Base-by-base conservation (phyloP, 2,329 filamentous ascomycete species). In the Cladosporium velox region DNA sequence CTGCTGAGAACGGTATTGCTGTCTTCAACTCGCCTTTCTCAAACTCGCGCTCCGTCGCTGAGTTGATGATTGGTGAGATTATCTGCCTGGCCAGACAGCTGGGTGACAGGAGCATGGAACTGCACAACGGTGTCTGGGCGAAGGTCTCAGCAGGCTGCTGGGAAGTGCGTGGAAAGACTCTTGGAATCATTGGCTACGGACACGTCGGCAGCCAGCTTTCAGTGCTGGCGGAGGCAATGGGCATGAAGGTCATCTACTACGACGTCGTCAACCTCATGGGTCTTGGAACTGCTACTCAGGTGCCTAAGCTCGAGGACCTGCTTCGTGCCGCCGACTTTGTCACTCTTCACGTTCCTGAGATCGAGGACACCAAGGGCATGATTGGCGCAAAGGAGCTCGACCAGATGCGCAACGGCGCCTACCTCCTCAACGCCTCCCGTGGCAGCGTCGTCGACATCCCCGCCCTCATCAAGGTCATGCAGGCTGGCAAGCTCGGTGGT, bases 21-120 rank as follows among this genome's bases (percentile, higher is more conserved):
- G 95, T 99, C 70, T 99, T 99, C 88, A 99, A 99, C 82, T 98
- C 95, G 55, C 95, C 95, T 1, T 99, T 99, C 81, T 93, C 91
- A 81, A 99, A 99, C 82, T 98, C 94, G 10, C 90, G 95, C 78
- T 96, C 92, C 77, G 95, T 99, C 61, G 95, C 95, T 65, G 95
- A 99, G 83, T 85, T 98, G 65, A 93, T 98, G 73, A 97, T 99
- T 77, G 90, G 85, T 64, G 94, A 97, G 80, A 93, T 99, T 76
- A 97, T 99, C 75, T 84, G 86, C 47, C 88, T 99, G 64, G 95
- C 95, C 26, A 90, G 95, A 67, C 95, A 99, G 80, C 85, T 99
- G 38, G 90, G 92, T 69, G 95, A 99, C 79, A 91, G 95, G 72
- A 97, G 92, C 69, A 92, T 87, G 74, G 95, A 99, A 82, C 88